Conservation (phyloP, 352 stramenopile species). For the Phytopythium cucurbitacearum region DNA sequence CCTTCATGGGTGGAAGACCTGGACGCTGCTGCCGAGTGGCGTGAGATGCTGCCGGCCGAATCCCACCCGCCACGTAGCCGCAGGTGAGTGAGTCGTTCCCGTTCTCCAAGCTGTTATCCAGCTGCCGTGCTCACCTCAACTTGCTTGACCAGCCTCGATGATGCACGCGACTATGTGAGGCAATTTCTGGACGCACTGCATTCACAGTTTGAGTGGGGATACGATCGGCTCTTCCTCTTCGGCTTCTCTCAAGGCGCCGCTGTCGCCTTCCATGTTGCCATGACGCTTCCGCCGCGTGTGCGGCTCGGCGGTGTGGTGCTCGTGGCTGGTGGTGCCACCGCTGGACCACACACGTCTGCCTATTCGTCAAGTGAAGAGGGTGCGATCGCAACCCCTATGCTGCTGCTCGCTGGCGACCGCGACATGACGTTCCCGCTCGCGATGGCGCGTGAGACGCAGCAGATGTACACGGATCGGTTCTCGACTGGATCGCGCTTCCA, state of each 20-base stretch:
- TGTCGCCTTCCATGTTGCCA: constrained; percentile 51
- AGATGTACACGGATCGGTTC: constrained; percentile 24
- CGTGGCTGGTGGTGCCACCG: constrained; percentile 38
- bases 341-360: constrained; percentile 19
- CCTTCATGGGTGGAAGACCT: constrained; percentile 55
- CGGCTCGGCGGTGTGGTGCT: constrained; percentile 50
- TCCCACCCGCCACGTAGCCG: constrained; percentile 35
- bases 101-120: background rate
- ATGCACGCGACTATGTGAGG: constrained; percentile 31
- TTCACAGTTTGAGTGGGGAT: constrained; percentile 39
- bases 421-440: constrained; percentile 36
- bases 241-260: constrained; percentile 64
- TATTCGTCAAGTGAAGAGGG: background rate
- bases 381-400: constrained; percentile 34
- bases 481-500: constrained; percentile 10
- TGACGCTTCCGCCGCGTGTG: constrained; percentile 24
- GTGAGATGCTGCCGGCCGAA: constrained; percentile 27
- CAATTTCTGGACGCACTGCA: constrained; percentile 44
- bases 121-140: background rate
- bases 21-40: constrained; percentile 20
- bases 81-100: constrained; percentile 18
- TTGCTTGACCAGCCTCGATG: constrained; percentile 24
- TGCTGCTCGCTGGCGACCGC: constrained; percentile 30
- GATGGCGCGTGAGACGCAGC: constrained; percentile 18
- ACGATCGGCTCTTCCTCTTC: constrained; percentile 55